Conservation (phyloP, 228 moss, liverwort and hornwort species). For the Sphagnum fallax region DNA sequence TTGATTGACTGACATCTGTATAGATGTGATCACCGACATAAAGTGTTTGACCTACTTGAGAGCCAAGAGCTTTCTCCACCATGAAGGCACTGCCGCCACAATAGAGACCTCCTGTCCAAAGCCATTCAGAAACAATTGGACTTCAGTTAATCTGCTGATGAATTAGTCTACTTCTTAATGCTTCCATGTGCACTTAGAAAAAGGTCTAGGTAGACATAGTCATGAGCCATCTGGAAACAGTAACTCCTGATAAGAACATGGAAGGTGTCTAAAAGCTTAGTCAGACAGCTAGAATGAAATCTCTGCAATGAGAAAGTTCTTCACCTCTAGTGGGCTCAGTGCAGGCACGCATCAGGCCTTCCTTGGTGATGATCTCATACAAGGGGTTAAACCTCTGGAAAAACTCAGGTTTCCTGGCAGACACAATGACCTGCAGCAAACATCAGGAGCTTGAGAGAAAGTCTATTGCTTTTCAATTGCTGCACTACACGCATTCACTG, state of each 20-base stretch:
- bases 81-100: slow-evolving; percentile 87
- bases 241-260: too few relatives aligned
- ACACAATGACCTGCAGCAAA: slow-evolving; percentile 72
- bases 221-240: too few relatives aligned
- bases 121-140: too few relatives aligned
- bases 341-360: slow-evolving; percentile 85
- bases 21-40: slow-evolving; percentile 94
- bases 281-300: too few relatives aligned
- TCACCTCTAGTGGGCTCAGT: slow-evolving; percentile 79
- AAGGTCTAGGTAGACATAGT: too few relatives aligned
- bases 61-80: slow-evolving; percentile 89
- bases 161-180: too few relatives aligned
- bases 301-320: too few relatives aligned
- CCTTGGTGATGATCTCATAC: slow-evolving; percentile 81
- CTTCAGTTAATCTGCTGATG: too few relatives aligned
- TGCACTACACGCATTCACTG: too few relatives aligned
- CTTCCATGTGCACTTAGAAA: too few relatives aligned
- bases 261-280: too few relatives aligned
- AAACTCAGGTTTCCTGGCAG: slow-evolving; percentile 86
- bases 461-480: too few relatives aligned
- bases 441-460: not conserved
- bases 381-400: slow-evolving; percentile 82
- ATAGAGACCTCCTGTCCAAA: slow-evolving; percentile 68
- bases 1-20: slow-evolving; percentile 92
- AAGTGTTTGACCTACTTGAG: slow-evolving; percentile 85